Evolutionary conservation across 1,284 basidiomycete species (phyloP).

Genomic region (Trametes versicolor): DNA sequence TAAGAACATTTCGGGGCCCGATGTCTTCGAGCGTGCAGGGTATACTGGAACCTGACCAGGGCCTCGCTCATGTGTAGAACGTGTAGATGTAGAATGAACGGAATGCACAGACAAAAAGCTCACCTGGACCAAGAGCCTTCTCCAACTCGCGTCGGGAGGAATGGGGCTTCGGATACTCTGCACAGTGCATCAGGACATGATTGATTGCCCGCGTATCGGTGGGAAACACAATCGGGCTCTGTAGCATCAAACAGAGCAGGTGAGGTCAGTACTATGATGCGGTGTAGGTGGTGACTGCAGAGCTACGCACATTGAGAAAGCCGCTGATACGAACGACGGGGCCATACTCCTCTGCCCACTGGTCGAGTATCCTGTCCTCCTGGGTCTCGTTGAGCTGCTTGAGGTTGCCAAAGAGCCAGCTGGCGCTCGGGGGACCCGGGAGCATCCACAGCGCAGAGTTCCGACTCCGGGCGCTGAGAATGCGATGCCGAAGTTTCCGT

Average conservation of each 20-base stretch:
- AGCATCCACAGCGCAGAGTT: not conserved
- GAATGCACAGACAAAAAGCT: not conserved
- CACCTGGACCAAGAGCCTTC: not conserved
- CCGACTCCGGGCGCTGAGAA: not conserved
- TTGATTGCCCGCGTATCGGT: constrained; percentile 3
- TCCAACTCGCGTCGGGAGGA: not conserved
- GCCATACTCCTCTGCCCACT: constrained; percentile 5
- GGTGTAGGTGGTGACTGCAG: not conserved
- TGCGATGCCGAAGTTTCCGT: not conserved
- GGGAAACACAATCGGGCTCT: not conserved
- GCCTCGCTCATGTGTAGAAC: too few relatives aligned
- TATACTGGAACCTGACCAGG: too few relatives aligned
- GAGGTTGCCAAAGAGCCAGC: constrained; percentile 5
- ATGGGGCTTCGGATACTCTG: not conserved
- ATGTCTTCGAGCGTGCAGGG: too few relatives aligned
- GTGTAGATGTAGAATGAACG: not conserved
- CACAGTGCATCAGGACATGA: not conserved
- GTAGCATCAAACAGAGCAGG: not conserved
- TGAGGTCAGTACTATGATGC: not conserved
- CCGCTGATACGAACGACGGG: not conserved
- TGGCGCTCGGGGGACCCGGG: not conserved
- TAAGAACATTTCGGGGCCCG: too few relatives aligned
- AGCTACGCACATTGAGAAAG: not conserved
- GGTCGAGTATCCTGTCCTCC: not conserved
- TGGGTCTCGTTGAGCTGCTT: not conserved